Conservation (phyloP, 2,329 filamentous ascomycete genomes). For the Cordyceps cateniannulata region DNA sequence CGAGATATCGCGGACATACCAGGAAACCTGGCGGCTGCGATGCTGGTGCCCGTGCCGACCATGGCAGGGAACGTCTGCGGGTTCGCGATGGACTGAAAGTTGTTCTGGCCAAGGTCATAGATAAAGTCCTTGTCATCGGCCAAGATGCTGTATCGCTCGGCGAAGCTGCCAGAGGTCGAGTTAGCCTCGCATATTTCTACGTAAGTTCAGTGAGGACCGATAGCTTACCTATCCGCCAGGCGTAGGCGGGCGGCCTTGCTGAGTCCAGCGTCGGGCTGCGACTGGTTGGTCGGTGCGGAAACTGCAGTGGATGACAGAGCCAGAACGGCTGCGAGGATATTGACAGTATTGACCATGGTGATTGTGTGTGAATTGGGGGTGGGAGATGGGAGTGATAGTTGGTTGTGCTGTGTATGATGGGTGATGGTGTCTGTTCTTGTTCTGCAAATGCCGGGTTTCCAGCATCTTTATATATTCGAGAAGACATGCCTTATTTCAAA, state of each 20-base stretch:
- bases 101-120: constrained; percentile 42
- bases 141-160: constrained; percentile 37
- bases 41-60: constrained; percentile 42
- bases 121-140: constrained; percentile 38
- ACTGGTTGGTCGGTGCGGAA: constrained; percentile 9
- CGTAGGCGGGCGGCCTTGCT: constrained; percentile 32
- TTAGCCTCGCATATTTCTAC: constrained; percentile 14
- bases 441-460: background rate
- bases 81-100: constrained; percentile 45
- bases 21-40: constrained; percentile 45
- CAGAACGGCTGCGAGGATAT: constrained; percentile 31
- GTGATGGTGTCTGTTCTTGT: background rate
- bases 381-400: background rate
- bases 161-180: constrained; percentile 24
- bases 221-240: constrained; percentile 32
- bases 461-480: constrained; percentile 2
- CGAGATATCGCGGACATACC: constrained; percentile 19
- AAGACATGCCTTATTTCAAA: background rate
- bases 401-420: background rate
- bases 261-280: constrained; percentile 16
- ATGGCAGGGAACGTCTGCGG: constrained; percentile 52
- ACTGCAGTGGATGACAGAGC: constrained; percentile 21
- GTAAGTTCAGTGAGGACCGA: background rate
- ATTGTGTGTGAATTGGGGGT: background rate
- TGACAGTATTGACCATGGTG: constrained; percentile 30